Percentiles rank a stretch among this genome's conserved stretches.
Evolutionary conservation across 2,329 filamentous ascomycete species (phyloP).

Genomic region (Colletotrichum sp.): DNA sequence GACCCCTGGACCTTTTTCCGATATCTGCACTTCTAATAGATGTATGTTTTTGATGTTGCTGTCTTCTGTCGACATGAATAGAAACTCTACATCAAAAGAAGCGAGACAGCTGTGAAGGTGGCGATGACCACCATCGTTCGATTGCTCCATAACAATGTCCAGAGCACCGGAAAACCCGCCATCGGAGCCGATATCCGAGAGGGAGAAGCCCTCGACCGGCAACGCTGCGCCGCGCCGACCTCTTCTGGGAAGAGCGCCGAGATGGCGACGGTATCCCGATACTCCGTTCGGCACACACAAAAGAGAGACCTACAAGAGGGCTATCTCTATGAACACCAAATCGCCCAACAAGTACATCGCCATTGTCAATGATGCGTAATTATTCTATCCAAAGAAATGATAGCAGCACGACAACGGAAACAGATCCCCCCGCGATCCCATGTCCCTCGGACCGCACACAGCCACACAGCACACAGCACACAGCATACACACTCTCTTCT

Average conservation of each 20-base stretch:
- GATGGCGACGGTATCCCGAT: not conserved
- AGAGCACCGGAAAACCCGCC: not conserved
- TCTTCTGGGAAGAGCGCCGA: not conserved
- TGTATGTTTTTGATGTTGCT: not conserved
- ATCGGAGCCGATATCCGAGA: not conserved
- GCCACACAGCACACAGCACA: not conserved
- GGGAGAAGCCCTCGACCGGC: not conserved
- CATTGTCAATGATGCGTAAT: not conserved
- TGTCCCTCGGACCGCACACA: not conserved
- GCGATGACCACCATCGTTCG: not conserved
- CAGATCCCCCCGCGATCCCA: not conserved
- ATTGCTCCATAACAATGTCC: not conserved
- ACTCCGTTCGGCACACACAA: not conserved
- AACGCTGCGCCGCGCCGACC: not conserved
- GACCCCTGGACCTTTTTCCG: not conserved
- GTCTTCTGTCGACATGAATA: not conserved
- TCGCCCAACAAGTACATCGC: not conserved
- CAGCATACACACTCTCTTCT: not conserved
- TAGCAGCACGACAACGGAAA: not conserved
- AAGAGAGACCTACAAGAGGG: too few relatives aligned
- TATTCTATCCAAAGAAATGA: not conserved
- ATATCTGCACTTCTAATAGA: not conserved
- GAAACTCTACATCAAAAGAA: not conserved
- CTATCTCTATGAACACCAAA: too few relatives aligned
- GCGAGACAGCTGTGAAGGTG: not conserved